Evolutionary conservation across 371 early-diverging fungal genomes (phyloP), one percentile per base, ranked within the genome.

Genomic region (Dichotomocladium elegans): DNA sequence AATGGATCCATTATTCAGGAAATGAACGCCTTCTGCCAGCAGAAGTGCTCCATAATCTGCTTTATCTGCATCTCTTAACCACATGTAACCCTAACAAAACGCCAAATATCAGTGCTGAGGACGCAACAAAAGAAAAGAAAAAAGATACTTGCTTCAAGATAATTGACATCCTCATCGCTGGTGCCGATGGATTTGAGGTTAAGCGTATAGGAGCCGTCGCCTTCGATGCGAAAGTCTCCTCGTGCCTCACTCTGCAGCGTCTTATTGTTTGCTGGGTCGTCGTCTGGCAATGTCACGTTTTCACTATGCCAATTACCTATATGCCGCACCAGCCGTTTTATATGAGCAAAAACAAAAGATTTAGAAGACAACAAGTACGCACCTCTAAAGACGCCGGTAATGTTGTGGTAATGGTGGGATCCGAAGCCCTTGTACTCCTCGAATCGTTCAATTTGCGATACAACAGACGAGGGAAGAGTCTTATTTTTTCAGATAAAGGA

Each of bases 341-440:
- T n/a, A n/a, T n/a, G n/a, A n/a, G n/a, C n/a, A n/a, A n/a, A n/a
- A 41, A 19, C 17, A n/a, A 29, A 27, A 12, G 1, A n/a, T 40
- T 9, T 28, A 5, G 35, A 3, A 2, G 41, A 19, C 17, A 2
- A 15, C 14, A n/a, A n/a, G n/a, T 5, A 35, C 6, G 17, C 53
- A 74, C 86, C 86, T 67, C 79, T 72, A 48, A 86, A 82, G 15
- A 80, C 69, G 33, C 83, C 85, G 14, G 85, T 83, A 22, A 84
- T 65, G 50, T 86, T 84, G 41, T 79, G 81, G 47, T 83, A 84
- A 51, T 66, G 83, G 40, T 73, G 79, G 6, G 73, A 61, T 11
- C 45, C 50, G 25, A 63, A 44, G 8, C 44, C 43, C 48, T 62
- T 62, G 19, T 78, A 47, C 17, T 44, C 34, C 10, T 48, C 21